Evolutionary conservation across 2,329 filamentous ascomycete species (phyloP).

Genomic region (Penicillium hesseltinei): DNA sequence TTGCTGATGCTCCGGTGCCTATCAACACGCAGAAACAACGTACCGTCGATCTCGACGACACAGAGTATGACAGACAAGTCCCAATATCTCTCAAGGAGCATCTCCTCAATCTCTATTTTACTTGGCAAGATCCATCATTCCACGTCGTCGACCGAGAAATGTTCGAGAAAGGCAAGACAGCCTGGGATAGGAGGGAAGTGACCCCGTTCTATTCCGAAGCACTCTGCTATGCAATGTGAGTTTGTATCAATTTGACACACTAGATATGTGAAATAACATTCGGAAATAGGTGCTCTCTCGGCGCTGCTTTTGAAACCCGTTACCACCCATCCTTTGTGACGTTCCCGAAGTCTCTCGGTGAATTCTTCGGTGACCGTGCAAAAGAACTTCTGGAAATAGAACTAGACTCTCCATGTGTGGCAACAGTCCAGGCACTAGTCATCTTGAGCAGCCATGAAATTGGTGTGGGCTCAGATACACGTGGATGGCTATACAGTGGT

Average conservation of each 20-base stretch:
- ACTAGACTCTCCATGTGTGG: slow-evolving; percentile 44
- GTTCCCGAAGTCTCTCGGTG: slow-evolving; percentile 36
- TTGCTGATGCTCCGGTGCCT: no score
- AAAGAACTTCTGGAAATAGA: slow-evolving; percentile 45
- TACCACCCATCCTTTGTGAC: slow-evolving; percentile 33
- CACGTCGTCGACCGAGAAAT: slow-evolving; percentile 36
- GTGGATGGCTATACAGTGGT: slow-evolving; percentile 47
- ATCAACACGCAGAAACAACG: neutral
- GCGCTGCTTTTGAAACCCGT: slow-evolving; percentile 36
- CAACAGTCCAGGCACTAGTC: slow-evolving; percentile 45
- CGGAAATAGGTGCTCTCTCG: slow-evolving; percentile 30
- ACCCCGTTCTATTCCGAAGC: slow-evolving; percentile 27
- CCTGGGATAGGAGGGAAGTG: slow-evolving; percentile 16
- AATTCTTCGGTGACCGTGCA: slow-evolving; percentile 39
- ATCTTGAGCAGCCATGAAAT: slow-evolving; percentile 44
- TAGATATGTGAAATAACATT: neutral
- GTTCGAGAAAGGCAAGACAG: slow-evolving; percentile 20
- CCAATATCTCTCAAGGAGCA: slow-evolving; percentile 34
- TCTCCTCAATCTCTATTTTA: slow-evolving; percentile 40
- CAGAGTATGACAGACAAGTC: slow-evolving; percentile 27
- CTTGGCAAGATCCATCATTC: slow-evolving; percentile 42
- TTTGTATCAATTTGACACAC: neutral
- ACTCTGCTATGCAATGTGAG: slow-evolving; percentile 27
- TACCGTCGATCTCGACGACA: slow-evolving; percentile 11
- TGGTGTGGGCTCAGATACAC: slow-evolving; percentile 37